Base-by-base conservation (phyloP, 108 stramenopile genomes). In the Phaeodactylum tricornutum region DNA sequence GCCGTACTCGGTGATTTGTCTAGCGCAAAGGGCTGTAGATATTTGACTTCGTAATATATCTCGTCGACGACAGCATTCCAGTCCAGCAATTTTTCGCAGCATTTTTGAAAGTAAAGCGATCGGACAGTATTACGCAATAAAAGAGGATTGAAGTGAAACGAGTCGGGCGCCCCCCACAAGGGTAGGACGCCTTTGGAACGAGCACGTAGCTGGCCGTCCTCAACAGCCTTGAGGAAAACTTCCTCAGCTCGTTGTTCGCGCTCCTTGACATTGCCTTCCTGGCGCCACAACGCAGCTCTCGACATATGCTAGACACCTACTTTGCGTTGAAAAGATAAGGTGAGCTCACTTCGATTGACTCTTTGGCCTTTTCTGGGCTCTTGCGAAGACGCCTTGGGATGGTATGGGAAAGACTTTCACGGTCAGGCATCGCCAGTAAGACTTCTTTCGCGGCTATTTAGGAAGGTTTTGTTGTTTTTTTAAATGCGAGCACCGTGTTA, bases 111-210 rank as follows among this genome's bases (percentile, higher is more conserved):
- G 66, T 98, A 98, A 14, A 74, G 65, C 36, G 77, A 76, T 33
- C 78, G 50, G 36, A 87, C 51, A 21, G 94, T 82, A 44, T 81
- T 93, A 22, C 79, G 64, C 29, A 88, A 55, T 8, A 98, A 68
- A 67, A 95, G 69, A 3, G 91, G 87, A 70, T 98, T 93, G 28
- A 96, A 58, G 59, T 96, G 92, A 60, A 88, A 98, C 3, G 36
- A 52, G 33, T 49, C 48, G 4, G 8, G 5, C 16, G 80, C 81
- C 1, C 90, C 77, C 38, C 69, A 54, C 29, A 86, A 52, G 16
- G 84, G 84, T 4, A 93, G 29, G 29, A 79, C 29, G 22, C 67
- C 72, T 43, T 69, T 69, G 12, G 69, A 33, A 33, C 67, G 75
- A 34, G 32, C 40, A 58, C 75, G 40, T 55, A 62, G 57, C 40